Percentiles rank a stretch among this genome's conserved stretches.
Evolutionary conservation across 1,284 basidiomycete genomes (phyloP).

Genomic region (Ustilago cynodontis): DNA sequence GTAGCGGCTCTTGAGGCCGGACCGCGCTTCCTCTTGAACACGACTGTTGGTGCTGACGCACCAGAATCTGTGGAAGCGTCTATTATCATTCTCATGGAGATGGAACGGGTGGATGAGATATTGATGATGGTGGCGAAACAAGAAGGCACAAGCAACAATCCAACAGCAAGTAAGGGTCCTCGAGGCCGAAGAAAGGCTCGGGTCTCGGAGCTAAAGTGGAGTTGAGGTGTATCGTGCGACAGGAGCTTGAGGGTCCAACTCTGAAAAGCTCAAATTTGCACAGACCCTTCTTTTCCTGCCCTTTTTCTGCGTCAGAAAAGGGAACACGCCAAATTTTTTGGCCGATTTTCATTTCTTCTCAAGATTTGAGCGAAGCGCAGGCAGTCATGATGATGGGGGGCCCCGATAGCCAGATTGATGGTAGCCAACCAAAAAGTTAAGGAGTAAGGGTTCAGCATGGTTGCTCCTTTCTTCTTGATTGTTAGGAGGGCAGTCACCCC

Average conservation of each 20-base stretch:
- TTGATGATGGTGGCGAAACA: conserved; percentile 1
- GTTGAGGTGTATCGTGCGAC: conserved; percentile 23
- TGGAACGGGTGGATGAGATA: background rate
- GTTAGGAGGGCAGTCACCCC: conserved; percentile 50
- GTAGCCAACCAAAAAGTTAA: conserved; percentile 11
- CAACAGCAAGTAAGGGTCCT: conserved; percentile 5
- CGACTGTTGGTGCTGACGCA: conserved; percentile 10
- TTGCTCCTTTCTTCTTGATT: conserved; percentile 46
- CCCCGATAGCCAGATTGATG: conserved; percentile 3
- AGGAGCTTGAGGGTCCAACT: background rate
- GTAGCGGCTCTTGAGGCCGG: conserved; percentile 14
- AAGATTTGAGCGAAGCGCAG: background rate
- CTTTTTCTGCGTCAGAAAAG: background rate
- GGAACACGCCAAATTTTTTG: conserved; percentile 10
- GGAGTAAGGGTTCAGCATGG: conserved; percentile 15
- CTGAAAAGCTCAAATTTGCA: conserved; percentile 1
- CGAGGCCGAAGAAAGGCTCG: conserved; percentile 9
- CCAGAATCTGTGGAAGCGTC: conserved; percentile 7
- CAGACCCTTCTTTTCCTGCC: conserved; percentile 22
- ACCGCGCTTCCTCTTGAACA: conserved; percentile 49
- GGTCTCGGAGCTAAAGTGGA: conserved; percentile 35
- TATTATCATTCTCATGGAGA: background rate
- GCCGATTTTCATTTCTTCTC: conserved; percentile 14
- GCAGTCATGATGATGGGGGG: background rate
- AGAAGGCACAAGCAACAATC: too few relatives aligned